Percentiles rank a stretch among this genome's conserved stretches.
These are phyloP conservation scores for Arthrobotrys conoides DNA, from an alignment of 2,329 filamentous ascomycete species.

Conservation along the genomic window DNA sequence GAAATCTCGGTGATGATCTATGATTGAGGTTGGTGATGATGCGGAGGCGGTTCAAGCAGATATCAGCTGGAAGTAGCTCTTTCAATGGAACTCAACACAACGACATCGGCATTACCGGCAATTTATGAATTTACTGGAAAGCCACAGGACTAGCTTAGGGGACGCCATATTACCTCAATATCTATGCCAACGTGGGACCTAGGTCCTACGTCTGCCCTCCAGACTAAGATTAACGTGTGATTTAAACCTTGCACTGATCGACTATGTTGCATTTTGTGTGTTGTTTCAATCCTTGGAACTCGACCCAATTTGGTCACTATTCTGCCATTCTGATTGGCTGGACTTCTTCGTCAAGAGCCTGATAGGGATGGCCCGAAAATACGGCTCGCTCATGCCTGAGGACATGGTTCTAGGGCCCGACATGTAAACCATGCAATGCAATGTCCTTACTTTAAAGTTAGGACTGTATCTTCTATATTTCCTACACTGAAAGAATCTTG, in stretches of 20 bases:
- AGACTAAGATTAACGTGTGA: too few species aligned
- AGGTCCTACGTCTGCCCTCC: neutral
- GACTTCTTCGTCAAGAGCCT: neutral
- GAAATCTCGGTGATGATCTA: too few species aligned
- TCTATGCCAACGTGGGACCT: neutral
- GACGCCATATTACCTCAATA: neutral
- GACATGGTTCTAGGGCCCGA: neutral
- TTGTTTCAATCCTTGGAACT: conserved; percentile 23
- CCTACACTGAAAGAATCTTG: neutral
- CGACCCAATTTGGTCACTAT: conserved; percentile 25
- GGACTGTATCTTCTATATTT: neutral
- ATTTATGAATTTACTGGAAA: neutral
- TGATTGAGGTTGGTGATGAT: neutral
- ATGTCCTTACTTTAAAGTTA: neutral
- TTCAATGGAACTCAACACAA: too few species aligned
- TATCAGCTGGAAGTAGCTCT: too few species aligned
- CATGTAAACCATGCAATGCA: neutral
- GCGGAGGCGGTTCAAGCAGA: neutral
- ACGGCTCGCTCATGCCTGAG: neutral
- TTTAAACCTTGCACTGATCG: neutral
- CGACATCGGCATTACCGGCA: neutral
- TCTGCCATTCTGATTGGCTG: conserved; percentile 11
- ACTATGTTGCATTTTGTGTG: conserved; percentile 19
- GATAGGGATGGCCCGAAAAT: conserved; percentile 10
- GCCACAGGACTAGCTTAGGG: neutral